phyloP scores from a whole-genome alignment of 106 monocot genomes.

The Dendrobium nobile region DNA sequence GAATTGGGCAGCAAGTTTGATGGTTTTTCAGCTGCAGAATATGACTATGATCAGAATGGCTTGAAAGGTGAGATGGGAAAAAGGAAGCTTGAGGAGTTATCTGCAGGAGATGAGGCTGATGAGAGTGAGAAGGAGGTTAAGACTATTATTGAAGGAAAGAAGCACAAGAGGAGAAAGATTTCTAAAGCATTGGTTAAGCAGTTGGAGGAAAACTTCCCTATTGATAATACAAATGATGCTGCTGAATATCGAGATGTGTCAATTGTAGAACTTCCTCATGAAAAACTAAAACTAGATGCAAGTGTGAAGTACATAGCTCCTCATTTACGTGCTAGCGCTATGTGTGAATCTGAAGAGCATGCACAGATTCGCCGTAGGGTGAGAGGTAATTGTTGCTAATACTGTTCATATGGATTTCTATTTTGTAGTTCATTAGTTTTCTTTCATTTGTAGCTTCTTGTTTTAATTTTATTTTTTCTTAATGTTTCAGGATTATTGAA shows the following conservation, averaged over 20 bases:
- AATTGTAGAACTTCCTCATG: conserved; percentile 9
- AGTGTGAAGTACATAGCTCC: conserved; percentile 62
- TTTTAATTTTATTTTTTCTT: background rate
- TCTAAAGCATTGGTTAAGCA: conserved; percentile 12
- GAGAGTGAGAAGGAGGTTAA: background rate
- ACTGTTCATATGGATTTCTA: background rate
- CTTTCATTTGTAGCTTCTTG: background rate
- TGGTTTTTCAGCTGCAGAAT: conserved; percentile 8
- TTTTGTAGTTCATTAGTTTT: background rate
- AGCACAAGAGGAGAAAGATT: conserved; percentile 25
- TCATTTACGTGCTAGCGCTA: conserved; percentile 35
- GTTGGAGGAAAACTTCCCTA: conserved; percentile 2
- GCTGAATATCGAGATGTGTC: background rate
- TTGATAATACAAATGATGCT: background rate
- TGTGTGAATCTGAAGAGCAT: conserved; percentile 64
- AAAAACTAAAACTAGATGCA: background rate
- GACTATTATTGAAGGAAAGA: conserved; percentile 7
- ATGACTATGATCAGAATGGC: background rate
- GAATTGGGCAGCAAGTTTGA: conserved; percentile 12
- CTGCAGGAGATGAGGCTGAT: background rate
- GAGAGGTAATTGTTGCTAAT: conserved; percentile 41
- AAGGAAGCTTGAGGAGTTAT: conserved; percentile 14
- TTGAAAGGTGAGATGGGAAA: conserved; percentile 6
- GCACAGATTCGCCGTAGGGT: conserved; percentile 57
- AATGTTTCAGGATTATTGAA: conserved; percentile 52